phyloP scores from a whole-genome alignment of 352 stramenopile genomes.

The Plasmopara muralis region DNA sequence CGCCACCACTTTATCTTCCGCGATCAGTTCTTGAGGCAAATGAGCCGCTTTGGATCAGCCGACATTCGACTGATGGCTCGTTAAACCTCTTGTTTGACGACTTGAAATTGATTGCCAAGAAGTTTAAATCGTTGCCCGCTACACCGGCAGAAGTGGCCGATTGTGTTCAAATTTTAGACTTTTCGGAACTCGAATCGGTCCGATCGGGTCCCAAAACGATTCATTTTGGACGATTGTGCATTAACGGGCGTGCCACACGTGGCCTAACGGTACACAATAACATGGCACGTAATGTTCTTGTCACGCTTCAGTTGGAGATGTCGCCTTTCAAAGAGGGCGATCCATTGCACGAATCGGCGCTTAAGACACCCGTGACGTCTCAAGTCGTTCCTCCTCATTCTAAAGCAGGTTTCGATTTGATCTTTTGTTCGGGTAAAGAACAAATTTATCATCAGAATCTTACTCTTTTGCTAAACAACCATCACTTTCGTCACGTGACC shows the following conservation, averaged over 20 bases:
- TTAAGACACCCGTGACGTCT: slow-evolving; percentile 46
- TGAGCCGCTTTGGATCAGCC: slow-evolving; percentile 67
- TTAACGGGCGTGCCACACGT: slow-evolving; percentile 74
- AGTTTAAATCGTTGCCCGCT: slow-evolving; percentile 84
- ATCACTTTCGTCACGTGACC: slow-evolving; percentile 78
- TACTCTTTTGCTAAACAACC: slow-evolving; percentile 80
- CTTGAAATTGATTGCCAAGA: slow-evolving; percentile 88
- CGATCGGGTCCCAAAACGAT: slow-evolving; percentile 73
- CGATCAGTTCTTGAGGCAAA: slow-evolving; percentile 19
- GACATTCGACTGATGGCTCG: slow-evolving; percentile 13
- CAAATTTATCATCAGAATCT: slow-evolving; percentile 85
- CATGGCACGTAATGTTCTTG: slow-evolving; percentile 73
- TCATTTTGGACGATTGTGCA: slow-evolving; percentile 88
- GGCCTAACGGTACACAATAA: slow-evolving; percentile 88
- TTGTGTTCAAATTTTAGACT: slow-evolving; percentile 58
- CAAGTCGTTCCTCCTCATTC: slow-evolving; percentile 82
- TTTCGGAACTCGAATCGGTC: slow-evolving; percentile 71
- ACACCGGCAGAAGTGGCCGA: slow-evolving; percentile 89
- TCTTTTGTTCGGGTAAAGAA: slow-evolving; percentile 65
- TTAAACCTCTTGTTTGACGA: slow-evolving; percentile 66
- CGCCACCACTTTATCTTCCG: slow-evolving; percentile 40
- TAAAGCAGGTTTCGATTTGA: slow-evolving; percentile 87
- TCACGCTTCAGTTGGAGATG: slow-evolving; percentile 35
- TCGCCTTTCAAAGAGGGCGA: slow-evolving; percentile 9
- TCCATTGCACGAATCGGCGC: slow-evolving; percentile 52